Evolutionary conservation across 179 eudicot species (phyloP).

Genomic region (Dionaea muscipula): DNA sequence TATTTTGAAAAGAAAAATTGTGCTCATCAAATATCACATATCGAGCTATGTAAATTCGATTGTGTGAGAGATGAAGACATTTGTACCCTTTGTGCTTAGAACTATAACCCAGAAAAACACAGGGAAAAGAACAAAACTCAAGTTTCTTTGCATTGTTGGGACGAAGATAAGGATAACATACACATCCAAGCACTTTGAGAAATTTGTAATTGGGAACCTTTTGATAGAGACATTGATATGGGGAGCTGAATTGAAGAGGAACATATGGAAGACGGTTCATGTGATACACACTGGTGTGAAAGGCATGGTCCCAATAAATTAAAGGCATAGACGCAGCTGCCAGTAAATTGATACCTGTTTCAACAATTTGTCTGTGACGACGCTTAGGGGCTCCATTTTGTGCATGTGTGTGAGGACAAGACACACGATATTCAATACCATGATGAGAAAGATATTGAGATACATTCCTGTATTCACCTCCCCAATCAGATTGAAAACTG

Average conservation of each 20-base stretch:
- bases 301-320: neutral
- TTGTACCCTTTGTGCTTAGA: neutral
- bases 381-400: neutral
- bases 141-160: neutral
- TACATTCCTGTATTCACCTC: neutral
- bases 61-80: neutral
- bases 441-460: neutral
- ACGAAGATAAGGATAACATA: neutral
- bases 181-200: neutral
- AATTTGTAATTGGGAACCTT: neutral
- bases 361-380: neutral
- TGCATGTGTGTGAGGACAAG: neutral
- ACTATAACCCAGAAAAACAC: neutral
- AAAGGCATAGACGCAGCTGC: neutral
- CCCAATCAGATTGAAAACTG: neutral
- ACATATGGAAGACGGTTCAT: neutral
- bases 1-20: neutral
- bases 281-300: neutral
- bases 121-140: neutral
- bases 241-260: neutral
- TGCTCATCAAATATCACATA: neutral
- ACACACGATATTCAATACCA: neutral
- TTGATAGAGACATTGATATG: neutral
- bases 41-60: neutral
- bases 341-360: neutral